Evolutionary conservation across 2,329 filamentous ascomycete genomes (phyloP), one percentile per base, ranked within the genome.

Genomic region (Cryphonectria radicalis): DNA sequence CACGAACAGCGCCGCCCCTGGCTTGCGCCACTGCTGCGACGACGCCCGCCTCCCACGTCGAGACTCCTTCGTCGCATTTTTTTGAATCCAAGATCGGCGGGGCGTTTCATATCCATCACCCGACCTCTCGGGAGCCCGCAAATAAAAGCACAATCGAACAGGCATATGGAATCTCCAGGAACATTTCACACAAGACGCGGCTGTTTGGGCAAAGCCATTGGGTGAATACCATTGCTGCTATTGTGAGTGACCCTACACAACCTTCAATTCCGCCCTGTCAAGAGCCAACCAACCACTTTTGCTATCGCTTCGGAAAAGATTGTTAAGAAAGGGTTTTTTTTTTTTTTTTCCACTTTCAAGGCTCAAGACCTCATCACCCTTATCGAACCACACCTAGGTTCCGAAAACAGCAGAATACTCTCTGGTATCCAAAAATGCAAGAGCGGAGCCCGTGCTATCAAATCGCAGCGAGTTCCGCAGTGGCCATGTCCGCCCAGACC

Each of bases 71-170:
- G 0, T 82, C 84, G 0, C 46, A 40, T 40, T n/a, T 4, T 3
- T 40, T 62, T 7, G 59, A n/a, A 25, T 13, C 59, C 35, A 75
- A 77, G 22, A 59, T 87, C 1, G 81, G 79, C 0, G 85, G 84
- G 0, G 82, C 81, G 0, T 84, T 87, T 57, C 80, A 86, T 67
- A 73, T 86, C n/a, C 81, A 84, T 17, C 50, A 57, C 14, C 22
- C 40, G 17, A 32, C 22, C n/a, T 25, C 62, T 37, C 78, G 77
- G 63, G 83, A 86, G 37, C 74, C 32, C 75, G n/a, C 25, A 46
- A 40, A 14, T 19, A 77, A 3, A 65, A 25, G 32, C 42, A 22
- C 66, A 4, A 55, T 65, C 13, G 68, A 60, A 37, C 59, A 40
- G 7, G n/a, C 67, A 3, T 63, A 35, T 1, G 17, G 62, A n/a